These are phyloP conservation scores for Alternaria ventricosa DNA, from an alignment of 2,329 filamentous ascomycete species.

Conservation along the genomic window DNA sequence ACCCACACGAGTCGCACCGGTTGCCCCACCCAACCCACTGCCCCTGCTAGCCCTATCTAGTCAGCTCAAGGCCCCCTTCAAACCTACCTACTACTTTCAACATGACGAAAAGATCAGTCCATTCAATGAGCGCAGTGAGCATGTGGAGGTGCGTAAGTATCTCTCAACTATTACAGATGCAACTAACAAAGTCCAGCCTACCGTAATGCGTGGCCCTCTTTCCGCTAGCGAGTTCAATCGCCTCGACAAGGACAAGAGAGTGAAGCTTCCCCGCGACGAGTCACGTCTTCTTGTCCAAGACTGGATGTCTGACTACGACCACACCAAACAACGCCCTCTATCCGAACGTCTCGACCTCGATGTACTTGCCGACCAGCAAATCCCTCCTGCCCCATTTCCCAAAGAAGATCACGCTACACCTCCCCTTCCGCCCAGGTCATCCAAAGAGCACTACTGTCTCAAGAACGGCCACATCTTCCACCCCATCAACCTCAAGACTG, in stretches of 20 bases:
- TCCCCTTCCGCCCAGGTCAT: background rate
- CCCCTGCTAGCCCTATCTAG: background rate
- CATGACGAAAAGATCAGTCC: constrained; percentile 2
- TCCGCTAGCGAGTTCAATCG: background rate
- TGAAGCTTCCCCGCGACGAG: constrained; percentile 17
- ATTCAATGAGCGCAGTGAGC: constrained; percentile 1
- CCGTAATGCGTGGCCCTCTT: background rate
- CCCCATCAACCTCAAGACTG: constrained; percentile 18
- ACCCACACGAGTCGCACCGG: background rate
- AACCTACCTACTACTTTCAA: constrained; percentile 1
- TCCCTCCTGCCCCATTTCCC: constrained; percentile 26
- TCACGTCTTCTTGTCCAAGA: constrained; percentile 17
- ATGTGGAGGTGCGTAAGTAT: constrained; percentile 6
- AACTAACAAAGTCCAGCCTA: constrained; percentile 4
- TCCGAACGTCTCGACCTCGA: constrained; percentile 25
- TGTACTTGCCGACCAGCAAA: constrained; percentile 27
- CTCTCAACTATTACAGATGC: background rate
- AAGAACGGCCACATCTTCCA: constrained; percentile 30
- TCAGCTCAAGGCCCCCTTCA: background rate
- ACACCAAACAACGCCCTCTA: constrained; percentile 21
- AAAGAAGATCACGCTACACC: constrained; percentile 13
- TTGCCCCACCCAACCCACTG: background rate
- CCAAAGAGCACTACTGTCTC: constrained; percentile 29
- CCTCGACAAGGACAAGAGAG: constrained; percentile 11
- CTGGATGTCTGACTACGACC: constrained; percentile 26